Evolutionary conservation across 83 land plant species (phyloP), one percentile per base, ranked within the genome.

Genomic region (Larix sibirica): DNA sequence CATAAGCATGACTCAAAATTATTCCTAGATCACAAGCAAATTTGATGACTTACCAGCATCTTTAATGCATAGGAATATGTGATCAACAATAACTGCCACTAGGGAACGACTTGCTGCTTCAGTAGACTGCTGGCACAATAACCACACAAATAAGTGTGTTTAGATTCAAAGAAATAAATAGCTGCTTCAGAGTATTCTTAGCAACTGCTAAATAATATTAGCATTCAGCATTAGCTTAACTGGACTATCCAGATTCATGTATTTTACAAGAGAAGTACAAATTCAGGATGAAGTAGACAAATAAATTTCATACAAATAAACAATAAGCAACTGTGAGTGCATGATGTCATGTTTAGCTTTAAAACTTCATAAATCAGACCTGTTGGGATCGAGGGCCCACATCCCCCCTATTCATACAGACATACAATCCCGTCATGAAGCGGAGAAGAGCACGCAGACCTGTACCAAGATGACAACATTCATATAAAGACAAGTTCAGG

Each of bases 341-440:
- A 14, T 0, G 3, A 31, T 12, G 36, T 70, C 47, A 6, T 38
- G 40, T 65, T 36, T 80, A 28, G 2, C 7, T 59, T 54, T 44
- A 26, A 4, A 24, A 81, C 28, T 62, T 80, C 54, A 81, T 38
- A 24, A 50, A 69, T 24, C 31, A 44, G 62, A 97, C 98, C 95
- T 94, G 91, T 40, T 71, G 86, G 61, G 89, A 63, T 77, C 63
- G 94, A 83, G 90, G 94, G 74, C 89, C 95, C 17, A 96, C 89
- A 88, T 97, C 98, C 83, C 97, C 99, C 81, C 99, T 90, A 83
- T 96, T 97, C 85, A 97, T 82, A 85, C 99, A 97, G 36, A 94
- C 97, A 88, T 93, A 94, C 31, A 96, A 71, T 67, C 99, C 99
- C 21, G 99, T 96, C 91, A 97, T 88, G 86, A 96, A 97, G n/a